Conservation (phyloP, 2,329 filamentous ascomycete species). For the Pseudogymnoascus verrucosus region DNA sequence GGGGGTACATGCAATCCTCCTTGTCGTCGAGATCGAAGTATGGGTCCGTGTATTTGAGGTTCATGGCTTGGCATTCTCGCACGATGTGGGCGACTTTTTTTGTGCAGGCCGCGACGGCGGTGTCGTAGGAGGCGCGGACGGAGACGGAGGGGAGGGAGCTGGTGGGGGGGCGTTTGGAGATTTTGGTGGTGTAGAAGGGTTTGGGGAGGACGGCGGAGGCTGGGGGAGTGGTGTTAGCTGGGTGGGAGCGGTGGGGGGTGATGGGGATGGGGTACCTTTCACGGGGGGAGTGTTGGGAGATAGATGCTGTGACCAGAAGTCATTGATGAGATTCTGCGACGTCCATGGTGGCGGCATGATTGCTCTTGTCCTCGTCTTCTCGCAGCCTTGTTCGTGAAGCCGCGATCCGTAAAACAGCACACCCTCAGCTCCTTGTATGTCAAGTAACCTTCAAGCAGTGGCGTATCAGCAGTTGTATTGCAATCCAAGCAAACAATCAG, state of each 20-base stretch:
- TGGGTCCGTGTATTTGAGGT: slow-evolving; percentile 73
- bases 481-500: neutral
- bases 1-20: slow-evolving; percentile 13
- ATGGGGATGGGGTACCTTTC: neutral
- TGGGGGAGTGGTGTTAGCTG: neutral
- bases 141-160: neutral
- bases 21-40: slow-evolving; percentile 68
- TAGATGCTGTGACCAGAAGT: neutral
- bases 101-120: slow-evolving; percentile 59
- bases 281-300: neutral
- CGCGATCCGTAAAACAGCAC: neutral
- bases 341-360: slow-evolving; percentile 2
- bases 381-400: neutral
- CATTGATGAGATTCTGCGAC: slow-evolving; percentile 2
- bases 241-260: neutral
- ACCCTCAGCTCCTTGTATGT: neutral
- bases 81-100: slow-evolving; percentile 53
- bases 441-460: neutral
- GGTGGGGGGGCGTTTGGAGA: neutral
- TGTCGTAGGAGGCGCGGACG: slow-evolving; percentile 55
- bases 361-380: neutral
- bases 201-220: neutral
- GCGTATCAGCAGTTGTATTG: no score
- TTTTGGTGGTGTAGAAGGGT: neutral
- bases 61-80: slow-evolving; percentile 59